Evolutionary conservation across 257 asterid species (phyloP).

Genomic region (Salvia rosmarinus): DNA sequence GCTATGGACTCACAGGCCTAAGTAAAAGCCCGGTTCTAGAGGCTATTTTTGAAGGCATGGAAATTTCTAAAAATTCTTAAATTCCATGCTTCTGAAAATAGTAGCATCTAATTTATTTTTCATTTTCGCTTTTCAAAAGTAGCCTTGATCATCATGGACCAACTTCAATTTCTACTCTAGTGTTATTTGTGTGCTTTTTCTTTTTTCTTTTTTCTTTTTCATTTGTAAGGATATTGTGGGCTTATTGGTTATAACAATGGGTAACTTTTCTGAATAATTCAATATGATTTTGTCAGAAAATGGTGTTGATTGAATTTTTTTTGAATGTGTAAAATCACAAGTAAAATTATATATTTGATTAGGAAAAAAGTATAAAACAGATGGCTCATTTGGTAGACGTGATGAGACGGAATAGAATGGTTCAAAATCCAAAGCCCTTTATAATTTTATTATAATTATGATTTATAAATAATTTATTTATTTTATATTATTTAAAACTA

Average conservation of each 20-base stretch:
- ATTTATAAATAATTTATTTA: no score
- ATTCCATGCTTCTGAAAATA: constrained; percentile 31
- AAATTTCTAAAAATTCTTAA: background rate
- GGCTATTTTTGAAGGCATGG: constrained; percentile 32
- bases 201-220: background rate
- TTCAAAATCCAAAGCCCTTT: no score
- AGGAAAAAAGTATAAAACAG: background rate
- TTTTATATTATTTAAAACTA: no score
- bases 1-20: constrained; percentile 51
- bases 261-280: background rate
- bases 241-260: background rate
- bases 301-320: background rate
- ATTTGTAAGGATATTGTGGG: constrained; percentile 21
- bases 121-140: background rate
- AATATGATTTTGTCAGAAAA: background rate
- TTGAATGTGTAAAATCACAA: no score
- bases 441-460: no score
- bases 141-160: background rate
- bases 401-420: no score
- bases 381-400: no score
- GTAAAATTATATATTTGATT: no score
- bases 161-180: constrained; percentile 18
- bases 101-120: background rate
- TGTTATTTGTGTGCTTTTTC: constrained; percentile 12
- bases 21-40: constrained; percentile 11